Evolutionary conservation across 148 eudicot species (phyloP).

Genomic region (Amaranthus cruentus): DNA sequence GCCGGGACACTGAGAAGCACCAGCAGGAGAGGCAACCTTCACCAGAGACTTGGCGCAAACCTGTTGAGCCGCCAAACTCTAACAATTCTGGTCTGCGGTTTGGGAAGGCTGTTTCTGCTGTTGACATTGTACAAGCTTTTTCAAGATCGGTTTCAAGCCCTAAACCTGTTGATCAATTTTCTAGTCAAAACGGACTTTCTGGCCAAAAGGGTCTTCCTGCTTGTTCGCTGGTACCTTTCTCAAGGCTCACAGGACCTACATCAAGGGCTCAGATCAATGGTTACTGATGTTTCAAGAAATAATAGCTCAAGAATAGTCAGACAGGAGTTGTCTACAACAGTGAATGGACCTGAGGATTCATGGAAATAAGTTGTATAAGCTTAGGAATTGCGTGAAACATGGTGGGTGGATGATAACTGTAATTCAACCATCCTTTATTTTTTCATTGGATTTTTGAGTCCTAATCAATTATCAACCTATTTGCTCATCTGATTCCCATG

Average conservation of each 20-base stretch:
- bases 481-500: neutral
- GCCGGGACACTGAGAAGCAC: slow-evolving; percentile 48
- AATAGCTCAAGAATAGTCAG: too few relatives aligned
- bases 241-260: slow-evolving; percentile 57
- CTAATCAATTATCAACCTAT: neutral
- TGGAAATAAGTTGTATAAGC: slow-evolving; percentile 14
- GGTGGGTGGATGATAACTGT: slow-evolving; percentile 9
- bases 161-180: slow-evolving; percentile 41
- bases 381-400: slow-evolving; percentile 8
- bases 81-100: slow-evolving; percentile 42
- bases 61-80: slow-evolving; percentile 43
- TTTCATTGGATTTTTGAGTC: slow-evolving; percentile 8
- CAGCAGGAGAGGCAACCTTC: slow-evolving; percentile 73
- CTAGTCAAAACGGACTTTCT: slow-evolving; percentile 52
- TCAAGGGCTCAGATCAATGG: slow-evolving; percentile 79
- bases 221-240: slow-evolving; percentile 61
- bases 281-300: slow-evolving; percentile 33
- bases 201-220: slow-evolving; percentile 50
- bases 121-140: slow-evolving; percentile 88
- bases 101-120: slow-evolving; percentile 88
- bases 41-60: slow-evolving; percentile 97
- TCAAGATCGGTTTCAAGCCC: slow-evolving; percentile 68
- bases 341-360: neutral
- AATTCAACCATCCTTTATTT: slow-evolving; percentile 16
- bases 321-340: neutral